Base-by-base conservation (phyloP, 148 eudicot species). In the Vaccinium myrtillus region DNA sequence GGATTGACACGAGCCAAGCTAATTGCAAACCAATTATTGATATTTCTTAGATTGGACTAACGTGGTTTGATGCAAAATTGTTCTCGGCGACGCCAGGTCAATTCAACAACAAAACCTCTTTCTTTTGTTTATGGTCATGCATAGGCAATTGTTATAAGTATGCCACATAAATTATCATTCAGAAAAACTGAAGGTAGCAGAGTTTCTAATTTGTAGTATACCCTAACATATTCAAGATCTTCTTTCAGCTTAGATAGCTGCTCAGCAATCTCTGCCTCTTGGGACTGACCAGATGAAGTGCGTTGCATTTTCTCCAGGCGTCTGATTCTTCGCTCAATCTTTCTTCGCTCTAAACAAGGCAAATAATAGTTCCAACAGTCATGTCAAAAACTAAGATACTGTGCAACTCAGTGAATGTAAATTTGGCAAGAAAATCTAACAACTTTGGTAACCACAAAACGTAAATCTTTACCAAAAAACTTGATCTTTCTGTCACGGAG, bases 141-240 rank as follows among this genome's bases (percentile, higher is more conserved):
- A 32, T 16, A 82, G 8, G 32, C 73, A 82, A 73, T 82, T 69
- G 21, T 53, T 9, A 10, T 12, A 25, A 43, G 46, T 43, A 43
- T 43, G 6, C 46, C 73, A 61, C 69, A 82, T 12, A 23, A 54
- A 8, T 18, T 36, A 30, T 69, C 63, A 70, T 51, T 16, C 36
- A n/a, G 0, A 23, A 43, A 55, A 84, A 1, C 43, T 39, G 14
- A 73, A 48, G 80, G 79, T 55, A 4, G 49, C 15, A 11, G 70
- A 46, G 12, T 75, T 67, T 76, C 16, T 63, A 5, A 75, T 32
- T 55, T 55, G 73, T 74, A 86, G 85, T 91, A 91, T 91, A 97
- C 99, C 94, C 92, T 84, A 83, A 97, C 98, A 90, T 97, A 97
- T 90, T 97, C 99, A 87, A 97, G 94, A 89, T 97, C 99, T 87